Conservation (phyloP, 352 stramenopile species). For the Phytophthora boehmeriae region DNA sequence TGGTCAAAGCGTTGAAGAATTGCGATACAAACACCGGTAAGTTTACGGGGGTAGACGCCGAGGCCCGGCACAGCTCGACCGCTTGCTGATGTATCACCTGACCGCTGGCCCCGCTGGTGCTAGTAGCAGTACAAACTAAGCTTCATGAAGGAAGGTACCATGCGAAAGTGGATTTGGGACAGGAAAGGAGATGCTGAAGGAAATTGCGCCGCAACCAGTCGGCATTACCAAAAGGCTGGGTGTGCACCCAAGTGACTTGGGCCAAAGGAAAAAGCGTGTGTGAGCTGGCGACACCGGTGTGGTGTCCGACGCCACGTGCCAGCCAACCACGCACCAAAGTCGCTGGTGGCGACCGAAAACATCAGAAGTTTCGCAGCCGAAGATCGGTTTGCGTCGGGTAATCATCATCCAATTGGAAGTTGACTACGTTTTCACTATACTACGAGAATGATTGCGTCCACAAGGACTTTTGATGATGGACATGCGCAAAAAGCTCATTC, state of each 20-base stretch:
- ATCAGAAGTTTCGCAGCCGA: no score
- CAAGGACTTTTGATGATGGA: slow-evolving; percentile 5
- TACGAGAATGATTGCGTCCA: slow-evolving; percentile 25
- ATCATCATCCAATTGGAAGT: background rate
- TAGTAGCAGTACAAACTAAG: no score
- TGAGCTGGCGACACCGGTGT: background rate
- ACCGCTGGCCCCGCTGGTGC: background rate
- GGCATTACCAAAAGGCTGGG: no score
- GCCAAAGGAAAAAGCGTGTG: no score
- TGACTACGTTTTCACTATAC: slow-evolving; percentile 16
- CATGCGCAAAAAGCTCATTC: slow-evolving; percentile 24
- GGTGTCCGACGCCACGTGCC: background rate
- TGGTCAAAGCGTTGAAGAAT: background rate
- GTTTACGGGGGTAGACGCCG: background rate
- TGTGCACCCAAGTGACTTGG: no score
- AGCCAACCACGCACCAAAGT: no score
- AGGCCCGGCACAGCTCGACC: background rate
- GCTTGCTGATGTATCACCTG: background rate
- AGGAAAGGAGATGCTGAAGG: no score
- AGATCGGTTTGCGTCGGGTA: no score
- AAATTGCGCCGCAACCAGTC: no score
- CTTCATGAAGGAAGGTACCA: no score
- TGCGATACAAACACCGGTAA: background rate
- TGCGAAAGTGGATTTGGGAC: no score
- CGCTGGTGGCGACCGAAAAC: no score